These are phyloP conservation scores for Crinitomyces ghanaensis DNA, from an alignment of 805 yeast species.

Conservation along the genomic window DNA sequence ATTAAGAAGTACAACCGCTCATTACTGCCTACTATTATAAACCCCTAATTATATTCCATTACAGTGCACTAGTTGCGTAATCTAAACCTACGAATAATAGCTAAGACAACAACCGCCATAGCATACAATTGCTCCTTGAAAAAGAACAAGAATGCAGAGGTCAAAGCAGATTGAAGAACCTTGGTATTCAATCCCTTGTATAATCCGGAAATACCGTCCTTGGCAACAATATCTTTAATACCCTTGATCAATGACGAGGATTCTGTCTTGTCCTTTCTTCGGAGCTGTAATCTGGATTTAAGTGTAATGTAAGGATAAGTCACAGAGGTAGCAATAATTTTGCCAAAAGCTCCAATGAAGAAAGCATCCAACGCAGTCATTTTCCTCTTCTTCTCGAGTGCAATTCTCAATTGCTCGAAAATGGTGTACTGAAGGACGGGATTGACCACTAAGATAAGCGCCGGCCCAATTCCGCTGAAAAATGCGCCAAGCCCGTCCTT, in stretches of 20 bases:
- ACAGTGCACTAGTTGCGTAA: no score
- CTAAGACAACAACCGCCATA: conserved; percentile 44
- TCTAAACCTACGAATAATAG: no score
- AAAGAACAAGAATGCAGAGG: conserved; percentile 83
- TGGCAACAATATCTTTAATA: conserved; percentile 44
- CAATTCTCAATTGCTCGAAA: conserved; percentile 73
- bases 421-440: conserved; percentile 89
- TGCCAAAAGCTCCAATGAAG: conserved; percentile 79
- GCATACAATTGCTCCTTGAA: conserved; percentile 77
- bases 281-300: conserved; percentile 78
- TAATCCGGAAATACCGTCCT: conserved; percentile 66
- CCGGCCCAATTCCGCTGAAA: conserved; percentile 81
- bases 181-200: conserved; percentile 76
- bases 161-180: conserved; percentile 69
- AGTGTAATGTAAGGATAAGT: conserved; percentile 88
- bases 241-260: conserved; percentile 21
- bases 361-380: conserved; percentile 66
- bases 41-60: no score
- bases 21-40: no score
- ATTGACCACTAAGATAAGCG: conserved; percentile 71
- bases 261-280: conserved; percentile 27
- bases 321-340: conserved; percentile 73
- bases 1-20: no score
- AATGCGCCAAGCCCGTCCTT: conserved; percentile 63
- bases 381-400: conserved; percentile 44